Percentiles rank a stretch among this genome's conserved stretches.
Evolutionary conservation across 257 asterid genomes (phyloP).

Genomic region (Lantana camara): DNA sequence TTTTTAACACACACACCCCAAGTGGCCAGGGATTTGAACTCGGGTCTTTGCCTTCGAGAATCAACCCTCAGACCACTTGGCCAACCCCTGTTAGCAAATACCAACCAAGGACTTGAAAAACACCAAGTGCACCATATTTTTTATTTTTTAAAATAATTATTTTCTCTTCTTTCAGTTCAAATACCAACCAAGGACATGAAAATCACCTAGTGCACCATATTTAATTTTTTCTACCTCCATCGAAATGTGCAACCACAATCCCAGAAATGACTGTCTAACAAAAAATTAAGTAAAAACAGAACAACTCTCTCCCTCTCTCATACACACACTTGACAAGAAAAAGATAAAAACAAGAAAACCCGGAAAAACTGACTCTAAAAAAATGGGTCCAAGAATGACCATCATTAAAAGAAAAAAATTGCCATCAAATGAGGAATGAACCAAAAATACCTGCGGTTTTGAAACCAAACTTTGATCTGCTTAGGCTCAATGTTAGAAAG

Average conservation of each 20-base stretch:
- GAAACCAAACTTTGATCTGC: constrained; percentile 99
- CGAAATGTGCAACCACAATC: too few relatives aligned
- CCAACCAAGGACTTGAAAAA: background rate
- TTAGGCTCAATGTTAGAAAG: constrained; percentile 88
- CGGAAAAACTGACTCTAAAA: too few relatives aligned
- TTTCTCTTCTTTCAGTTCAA: too few relatives aligned
- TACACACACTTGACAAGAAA: background rate
- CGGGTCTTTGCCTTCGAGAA: too few relatives aligned
- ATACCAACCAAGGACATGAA: background rate
- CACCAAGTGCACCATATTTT: background rate
- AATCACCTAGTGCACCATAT: background rate
- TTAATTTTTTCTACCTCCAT: background rate
- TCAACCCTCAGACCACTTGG: too few relatives aligned
- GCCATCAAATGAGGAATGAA: background rate
- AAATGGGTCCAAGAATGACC: background rate
- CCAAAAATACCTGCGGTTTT: constrained; percentile 77
- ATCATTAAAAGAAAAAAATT: background rate
- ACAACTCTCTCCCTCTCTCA: too few relatives aligned
- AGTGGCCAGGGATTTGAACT: too few relatives aligned
- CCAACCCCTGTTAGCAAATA: too few relatives aligned
- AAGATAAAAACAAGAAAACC: background rate
- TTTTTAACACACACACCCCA: too few relatives aligned
- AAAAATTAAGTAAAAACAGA: background rate
- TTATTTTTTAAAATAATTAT: too few relatives aligned
- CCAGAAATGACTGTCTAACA: background rate